Conservation (phyloP, 352 stramenopile genomes). For the Thalassiosira exigua region DNA sequence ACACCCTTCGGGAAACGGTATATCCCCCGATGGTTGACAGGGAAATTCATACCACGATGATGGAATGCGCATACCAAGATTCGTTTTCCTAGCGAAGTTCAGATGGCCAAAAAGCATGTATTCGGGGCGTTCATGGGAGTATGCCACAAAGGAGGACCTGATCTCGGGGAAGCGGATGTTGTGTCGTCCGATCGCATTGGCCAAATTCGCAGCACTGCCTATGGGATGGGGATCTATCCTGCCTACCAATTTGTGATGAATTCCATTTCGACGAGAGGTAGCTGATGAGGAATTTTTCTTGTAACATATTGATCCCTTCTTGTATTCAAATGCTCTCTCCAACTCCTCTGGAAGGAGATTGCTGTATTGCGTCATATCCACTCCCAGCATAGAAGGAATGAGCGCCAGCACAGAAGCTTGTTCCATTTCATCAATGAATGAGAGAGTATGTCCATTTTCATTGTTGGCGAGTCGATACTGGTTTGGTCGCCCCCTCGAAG, state of each 20-base stretch:
- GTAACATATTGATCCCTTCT: constrained; percentile 1
- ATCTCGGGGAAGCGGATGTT: constrained; percentile 19
- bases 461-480: background rate
- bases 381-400: constrained; percentile 33
- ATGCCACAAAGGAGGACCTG: background rate
- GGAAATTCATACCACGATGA: constrained; percentile 50
- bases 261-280: constrained; percentile 8
- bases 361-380: constrained; percentile 28
- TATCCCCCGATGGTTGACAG: background rate
- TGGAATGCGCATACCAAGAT: constrained; percentile 37
- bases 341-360: constrained; percentile 10
- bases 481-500: background rate
- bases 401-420: constrained; percentile 4
- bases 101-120: background rate
- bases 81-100: constrained; percentile 19
- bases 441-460: constrained; percentile 1
- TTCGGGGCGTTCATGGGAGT: background rate
- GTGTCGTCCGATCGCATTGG: background rate
- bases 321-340: constrained; percentile 26
- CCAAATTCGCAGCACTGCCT: background rate
- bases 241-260: constrained; percentile 43
- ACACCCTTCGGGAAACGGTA: background rate
- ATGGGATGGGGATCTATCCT: constrained; percentile 31
- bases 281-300: too few relatives aligned
- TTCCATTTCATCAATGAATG: constrained; percentile 38